A percentile compares a stretch with the other conserved stretches of the same genome.
These are phyloP conservation scores for Candida easanensis DNA, from an alignment of 805 yeast species.

Conservation along the genomic window DNA sequence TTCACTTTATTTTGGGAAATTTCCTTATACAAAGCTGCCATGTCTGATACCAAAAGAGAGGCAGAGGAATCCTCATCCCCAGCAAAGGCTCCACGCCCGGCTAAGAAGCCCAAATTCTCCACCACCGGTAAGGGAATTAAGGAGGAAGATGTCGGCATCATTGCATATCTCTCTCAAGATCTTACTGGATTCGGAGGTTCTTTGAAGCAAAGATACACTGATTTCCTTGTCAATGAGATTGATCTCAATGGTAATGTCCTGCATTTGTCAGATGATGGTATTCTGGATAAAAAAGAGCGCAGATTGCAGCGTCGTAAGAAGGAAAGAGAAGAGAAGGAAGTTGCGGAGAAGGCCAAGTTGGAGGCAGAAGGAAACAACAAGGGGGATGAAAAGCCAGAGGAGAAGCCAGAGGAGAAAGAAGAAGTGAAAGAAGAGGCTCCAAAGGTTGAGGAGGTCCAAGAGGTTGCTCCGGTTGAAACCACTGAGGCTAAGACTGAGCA, in stretches of 20 bases:
- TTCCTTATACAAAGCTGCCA: not conserved
- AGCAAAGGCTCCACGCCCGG: conserved; percentile 12
- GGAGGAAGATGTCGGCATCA: conserved; percentile 87
- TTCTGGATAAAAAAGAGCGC: conserved; percentile 48
- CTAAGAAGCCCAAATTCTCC: conserved; percentile 22
- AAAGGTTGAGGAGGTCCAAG: conserved; percentile 2
- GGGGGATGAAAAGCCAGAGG: conserved; percentile 18
- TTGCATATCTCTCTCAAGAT: conserved; percentile 55
- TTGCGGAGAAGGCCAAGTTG: conserved; percentile 1
- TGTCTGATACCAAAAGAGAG: conserved; percentile 24
- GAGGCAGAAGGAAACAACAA: not conserved
- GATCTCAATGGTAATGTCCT: conserved; percentile 65
- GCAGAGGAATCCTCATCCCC: conserved; percentile 13
- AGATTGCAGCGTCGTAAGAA: conserved; percentile 34
- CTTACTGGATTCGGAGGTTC: conserved; percentile 70
- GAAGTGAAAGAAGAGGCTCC: not conserved
- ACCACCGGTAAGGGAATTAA: conserved; percentile 41
- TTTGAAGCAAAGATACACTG: conserved; percentile 87
- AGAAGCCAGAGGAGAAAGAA: conserved; percentile 6
- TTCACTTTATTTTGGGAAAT: too few species aligned
- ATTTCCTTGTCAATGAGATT: conserved; percentile 91
- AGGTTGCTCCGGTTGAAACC: not conserved
- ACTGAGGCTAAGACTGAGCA: not conserved
- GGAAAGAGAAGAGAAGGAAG: conserved; percentile 23
- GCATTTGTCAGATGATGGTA: conserved; percentile 73